Base-by-base conservation (phyloP, 2,329 filamentous ascomycete genomes). In the Stagonosporopsis tanaceti region DNA sequence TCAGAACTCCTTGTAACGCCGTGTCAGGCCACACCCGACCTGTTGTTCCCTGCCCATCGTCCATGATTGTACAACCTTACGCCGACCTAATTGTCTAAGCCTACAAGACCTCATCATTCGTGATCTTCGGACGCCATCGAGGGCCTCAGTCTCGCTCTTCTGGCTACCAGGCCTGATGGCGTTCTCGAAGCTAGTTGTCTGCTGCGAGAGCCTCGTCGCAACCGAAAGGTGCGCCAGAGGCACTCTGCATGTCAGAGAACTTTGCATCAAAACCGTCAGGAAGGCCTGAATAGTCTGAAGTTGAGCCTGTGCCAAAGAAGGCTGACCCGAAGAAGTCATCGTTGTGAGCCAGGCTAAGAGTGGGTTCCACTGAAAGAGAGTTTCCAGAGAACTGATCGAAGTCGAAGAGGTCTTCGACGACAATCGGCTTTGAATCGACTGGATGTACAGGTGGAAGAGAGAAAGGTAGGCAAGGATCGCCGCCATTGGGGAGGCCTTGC, bases 161-260 rank as follows among this genome's bases (percentile, higher is more conserved):
- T 61, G 58, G 61, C 64, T 57, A n/a, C 32, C 59, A 65, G 63
- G 64, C 67, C 63, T 59, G 61, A 56, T 63, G 64, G 71, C 62
- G 53, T 54, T 48, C 41, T 66, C 64, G 62, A 60, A 63, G 67
- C 68, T 74, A 74, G 67, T 69, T 60, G 66, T 75, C 69, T 75
- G 75, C 77, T 78, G 77, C 75, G 75, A 76, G 75, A 77, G 72
- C 75, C 77, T 73, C 78, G 79, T 81, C 79, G 79, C 79, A 77
- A 79, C 76, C 74, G 71, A 71, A 73, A 70, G 79, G 71, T 75
- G 75, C 79, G 79, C 79, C 77, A 77, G 74, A 76, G 77, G 76
- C 75, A 75, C 77, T 76, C 73, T 77, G 76, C 75, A 77, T 72
- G 69, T 77, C 74, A 70, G 74, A 75, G 74, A 71, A 68, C 68